Percentiles rank a stretch among this genome's conserved stretches.
Evolutionary conservation across 2,329 filamentous ascomycete species (phyloP).

Genomic region (Venturia pyrina): DNA sequence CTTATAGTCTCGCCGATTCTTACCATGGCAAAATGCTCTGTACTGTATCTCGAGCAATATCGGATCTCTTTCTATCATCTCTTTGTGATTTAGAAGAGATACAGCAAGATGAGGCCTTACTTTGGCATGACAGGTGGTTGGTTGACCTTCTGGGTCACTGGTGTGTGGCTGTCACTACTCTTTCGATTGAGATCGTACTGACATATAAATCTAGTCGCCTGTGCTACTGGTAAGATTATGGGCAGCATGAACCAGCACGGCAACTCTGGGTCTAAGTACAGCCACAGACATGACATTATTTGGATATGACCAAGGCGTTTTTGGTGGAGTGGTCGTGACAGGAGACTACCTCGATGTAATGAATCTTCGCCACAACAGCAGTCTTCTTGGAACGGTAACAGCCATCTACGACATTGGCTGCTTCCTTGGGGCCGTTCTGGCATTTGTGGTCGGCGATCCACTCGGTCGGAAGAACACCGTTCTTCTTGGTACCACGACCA

Average conservation of each 20-base stretch:
- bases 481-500: conserved; percentile 38
- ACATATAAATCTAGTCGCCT: not conserved
- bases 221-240: conserved; percentile 20
- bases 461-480: conserved; percentile 40
- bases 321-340: conserved; percentile 41
- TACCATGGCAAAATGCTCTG: not conserved
- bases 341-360: conserved; percentile 41
- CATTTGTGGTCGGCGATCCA: conserved; percentile 39
- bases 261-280: conserved; percentile 19
- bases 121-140: conserved; percentile 45
- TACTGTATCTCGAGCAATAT: not conserved
- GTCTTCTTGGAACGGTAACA: conserved; percentile 38
- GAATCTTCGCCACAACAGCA: conserved; percentile 32
- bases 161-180: conserved; percentile 16
- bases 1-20: not conserved
- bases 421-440: conserved; percentile 45
- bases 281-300: conserved; percentile 41
- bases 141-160: conserved; percentile 48
- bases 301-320: conserved; percentile 17
- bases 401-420: conserved; percentile 52
- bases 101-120: conserved; percentile 30
- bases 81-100: not conserved
- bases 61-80: not conserved
- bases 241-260: not conserved
- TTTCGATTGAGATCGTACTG: not conserved